phyloP scores from a whole-genome alignment of 2,329 filamentous ascomycete species.

The Fusarium stilboides region DNA sequence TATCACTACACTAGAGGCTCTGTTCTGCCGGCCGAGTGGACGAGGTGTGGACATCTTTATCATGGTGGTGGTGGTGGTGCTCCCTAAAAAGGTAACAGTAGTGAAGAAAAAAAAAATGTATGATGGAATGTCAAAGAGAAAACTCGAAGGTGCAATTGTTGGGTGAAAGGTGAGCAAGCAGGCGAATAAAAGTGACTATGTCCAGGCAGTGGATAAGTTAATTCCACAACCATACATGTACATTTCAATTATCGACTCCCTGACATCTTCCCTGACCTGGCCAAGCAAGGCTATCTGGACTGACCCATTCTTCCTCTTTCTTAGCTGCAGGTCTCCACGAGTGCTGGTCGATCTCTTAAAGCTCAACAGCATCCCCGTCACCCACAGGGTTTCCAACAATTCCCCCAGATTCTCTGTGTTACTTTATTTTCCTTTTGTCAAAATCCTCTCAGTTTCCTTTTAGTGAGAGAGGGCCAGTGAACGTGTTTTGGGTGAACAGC shows the following conservation, averaged over 20 bases:
- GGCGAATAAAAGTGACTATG: neutral
- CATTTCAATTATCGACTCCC: constrained; percentile 36
- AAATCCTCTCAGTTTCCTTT: neutral
- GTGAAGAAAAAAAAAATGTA: neutral
- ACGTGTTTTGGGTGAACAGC: constrained; percentile 12
- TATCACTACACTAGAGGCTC: constrained; percentile 15
- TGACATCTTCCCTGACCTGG: constrained; percentile 11
- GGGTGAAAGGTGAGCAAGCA: neutral
- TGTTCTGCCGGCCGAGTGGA: constrained; percentile 7
- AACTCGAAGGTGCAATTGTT: neutral
- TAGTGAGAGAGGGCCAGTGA: neutral
- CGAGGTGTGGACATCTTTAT: constrained; percentile 15
- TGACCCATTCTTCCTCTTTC: constrained; percentile 46
- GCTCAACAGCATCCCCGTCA: constrained; percentile 42
- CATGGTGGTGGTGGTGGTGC: constrained; percentile 2
- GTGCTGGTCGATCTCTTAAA: constrained; percentile 47
- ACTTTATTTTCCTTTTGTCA: constrained; percentile 16
- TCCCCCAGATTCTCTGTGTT: constrained; percentile 35
- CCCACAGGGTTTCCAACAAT: constrained; percentile 32
- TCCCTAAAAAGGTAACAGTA: neutral
- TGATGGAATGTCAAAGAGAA: constrained; percentile 11
- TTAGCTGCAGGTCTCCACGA: constrained; percentile 36
- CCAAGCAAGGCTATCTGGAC: constrained; percentile 45
- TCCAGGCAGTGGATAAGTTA: constrained; percentile 24
- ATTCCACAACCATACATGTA: constrained; percentile 23